phyloP scores from a whole-genome alignment of 1,284 basidiomycete species.

The Phylloboletellus chloephorus region DNA sequence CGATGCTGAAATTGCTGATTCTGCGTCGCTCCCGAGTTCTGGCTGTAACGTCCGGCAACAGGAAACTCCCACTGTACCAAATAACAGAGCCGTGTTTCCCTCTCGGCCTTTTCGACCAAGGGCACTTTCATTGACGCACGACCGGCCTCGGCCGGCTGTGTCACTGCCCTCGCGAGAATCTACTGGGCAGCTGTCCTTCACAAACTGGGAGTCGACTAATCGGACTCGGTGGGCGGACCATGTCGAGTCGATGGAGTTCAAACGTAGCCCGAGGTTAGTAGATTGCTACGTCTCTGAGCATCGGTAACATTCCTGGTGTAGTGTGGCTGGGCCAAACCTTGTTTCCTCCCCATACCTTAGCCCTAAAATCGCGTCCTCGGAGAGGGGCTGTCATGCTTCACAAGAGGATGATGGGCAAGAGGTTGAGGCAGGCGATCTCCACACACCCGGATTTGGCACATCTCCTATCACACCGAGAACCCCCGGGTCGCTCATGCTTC shows the following conservation, averaged over 20 bases:
- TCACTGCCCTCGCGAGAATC: slow-evolving; percentile 28
- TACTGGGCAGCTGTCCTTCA: slow-evolving; percentile 27
- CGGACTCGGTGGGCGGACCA: slow-evolving; percentile 22
- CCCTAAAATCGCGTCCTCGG: slow-evolving; percentile 9
- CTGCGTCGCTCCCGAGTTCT: not conserved
- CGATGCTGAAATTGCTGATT: slow-evolving; percentile 1
- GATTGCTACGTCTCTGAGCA: not conserved
- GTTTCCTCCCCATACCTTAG: slow-evolving; percentile 15
- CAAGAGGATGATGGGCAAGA: slow-evolving; percentile 29
- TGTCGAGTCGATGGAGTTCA: slow-evolving; percentile 14
- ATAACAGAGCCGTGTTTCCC: slow-evolving; percentile 1
- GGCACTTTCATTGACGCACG: slow-evolving; percentile 28
- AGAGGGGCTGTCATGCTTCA: slow-evolving; percentile 10
- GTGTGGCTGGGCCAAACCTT: slow-evolving; percentile 10
- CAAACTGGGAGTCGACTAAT: slow-evolving; percentile 25
- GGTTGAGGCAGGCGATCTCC: slow-evolving; percentile 36
- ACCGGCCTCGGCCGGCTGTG: slow-evolving; percentile 18
- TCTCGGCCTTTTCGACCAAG: slow-evolving; percentile 23
- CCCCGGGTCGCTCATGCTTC: slow-evolving; percentile 41
- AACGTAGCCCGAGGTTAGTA: slow-evolving; percentile 15
- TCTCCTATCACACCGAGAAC: slow-evolving; percentile 50
- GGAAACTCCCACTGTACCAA: not conserved
- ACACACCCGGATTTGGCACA: slow-evolving; percentile 42
- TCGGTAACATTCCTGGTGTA: slow-evolving; percentile 11
- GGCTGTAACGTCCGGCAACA: slow-evolving; percentile 17